These are phyloP conservation scores for Penicillium sp. DNA, from an alignment of 2,329 filamentous ascomycete genomes.

Conservation along the genomic window DNA sequence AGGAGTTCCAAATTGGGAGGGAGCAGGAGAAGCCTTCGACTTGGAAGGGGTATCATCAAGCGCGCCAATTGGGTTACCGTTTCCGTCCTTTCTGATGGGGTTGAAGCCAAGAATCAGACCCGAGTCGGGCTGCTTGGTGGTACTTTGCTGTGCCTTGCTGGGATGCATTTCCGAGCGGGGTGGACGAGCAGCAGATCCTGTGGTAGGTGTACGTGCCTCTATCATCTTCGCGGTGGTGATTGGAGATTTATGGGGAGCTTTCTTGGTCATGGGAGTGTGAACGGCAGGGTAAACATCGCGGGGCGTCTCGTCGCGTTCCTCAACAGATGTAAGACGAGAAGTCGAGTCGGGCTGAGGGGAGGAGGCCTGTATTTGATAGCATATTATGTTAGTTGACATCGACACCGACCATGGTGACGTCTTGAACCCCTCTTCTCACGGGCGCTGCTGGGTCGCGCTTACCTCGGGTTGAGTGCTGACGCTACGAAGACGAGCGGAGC, in stretches of 20 bases:
- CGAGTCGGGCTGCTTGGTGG: conserved; percentile 71
- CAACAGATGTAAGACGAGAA: conserved; percentile 42
- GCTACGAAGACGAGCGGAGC: conserved; percentile 40
- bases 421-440: conserved; percentile 8
- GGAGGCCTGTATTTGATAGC: conserved; percentile 20
- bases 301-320: conserved; percentile 46
- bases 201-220: conserved; percentile 39
- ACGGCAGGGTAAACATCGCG: conserved; percentile 27
- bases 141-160: conserved; percentile 69
- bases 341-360: conserved; percentile 19
- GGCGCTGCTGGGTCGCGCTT: conserved; percentile 17
- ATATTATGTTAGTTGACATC: conserved; percentile 5
- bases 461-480: conserved; percentile 30
- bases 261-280: conserved; percentile 25
- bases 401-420: conserved; percentile 3
- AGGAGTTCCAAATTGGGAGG: conserved; percentile 40
- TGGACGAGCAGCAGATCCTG: conserved; percentile 63
- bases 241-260: conserved; percentile 25
- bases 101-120: conserved; percentile 77
- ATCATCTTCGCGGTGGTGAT: conserved; percentile 23
- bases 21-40: conserved; percentile 29
- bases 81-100: conserved; percentile 56
- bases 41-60: conserved; percentile 43
- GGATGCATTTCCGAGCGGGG: conserved; percentile 85
- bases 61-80: conserved; percentile 30